Base-by-base conservation (phyloP, 2,329 filamentous ascomycete genomes). In the Cadophora malorum region DNA sequence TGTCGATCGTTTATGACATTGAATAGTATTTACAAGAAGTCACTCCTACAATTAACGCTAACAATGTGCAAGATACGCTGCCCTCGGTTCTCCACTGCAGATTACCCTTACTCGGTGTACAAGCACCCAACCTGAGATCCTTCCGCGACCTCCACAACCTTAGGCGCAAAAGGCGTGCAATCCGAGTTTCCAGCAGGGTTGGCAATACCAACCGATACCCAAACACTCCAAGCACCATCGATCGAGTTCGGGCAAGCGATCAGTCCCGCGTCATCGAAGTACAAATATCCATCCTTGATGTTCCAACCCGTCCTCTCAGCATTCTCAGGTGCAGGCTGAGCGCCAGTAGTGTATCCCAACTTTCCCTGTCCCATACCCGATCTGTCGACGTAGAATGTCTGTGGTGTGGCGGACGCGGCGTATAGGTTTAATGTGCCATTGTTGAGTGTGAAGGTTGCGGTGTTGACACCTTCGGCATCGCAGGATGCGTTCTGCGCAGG, bases 21-120 rank as follows among this genome's bases (percentile, higher is more conserved):
- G 28, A 53, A 68, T 23, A 75, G 72, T 45, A 59, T 59, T 45
- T 59, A 59, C 56, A 59, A 59, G 56, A 45, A 69, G 58, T 60
- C 12, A 38, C 4, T 31, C 31, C n/a, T n/a, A 41, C 3, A 9
- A 5, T 7, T 4, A 21, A 28, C 16, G 25, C 53, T 35, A 3
- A 38, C 38, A 38, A 19, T 23, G n/a, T 58, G 38, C 55, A 58
- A 38, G 16, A 38, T 38, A 19, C 55, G 23, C 6, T 33, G 6
- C n/a, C 9, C n/a, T 23, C 31, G 7, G 6, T 21, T 23, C 5
- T 8, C 16, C 7, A 28, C 14, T n/a, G 3, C 56, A 28, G 21
- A 19, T 14, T 3, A 2, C 3, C 19, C n/a, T 59, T 45, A 59
- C 21, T 23, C 66, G n/a, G 33, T 35, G 16, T 59, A 59, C 33